Percentiles rank a stretch among this genome's conserved stretches.
Conservation (phyloP, 495 filamentous ascomycete species). For the Hypomontagnella submonticulosa region DNA sequence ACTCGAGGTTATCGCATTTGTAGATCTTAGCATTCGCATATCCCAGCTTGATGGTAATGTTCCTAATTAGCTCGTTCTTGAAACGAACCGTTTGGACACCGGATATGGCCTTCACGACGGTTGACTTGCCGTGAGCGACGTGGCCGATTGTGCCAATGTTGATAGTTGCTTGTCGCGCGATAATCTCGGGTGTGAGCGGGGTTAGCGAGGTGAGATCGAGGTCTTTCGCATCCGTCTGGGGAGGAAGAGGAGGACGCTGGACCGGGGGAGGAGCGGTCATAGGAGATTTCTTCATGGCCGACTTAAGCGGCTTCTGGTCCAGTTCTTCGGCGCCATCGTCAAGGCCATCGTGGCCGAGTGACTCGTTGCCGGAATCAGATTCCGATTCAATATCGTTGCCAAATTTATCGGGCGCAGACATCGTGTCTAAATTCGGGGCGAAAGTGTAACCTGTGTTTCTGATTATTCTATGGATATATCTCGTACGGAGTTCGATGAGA, state of each 20-base stretch:
- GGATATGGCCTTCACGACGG: conserved; percentile 98
- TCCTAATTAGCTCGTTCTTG: conserved; percentile 98
- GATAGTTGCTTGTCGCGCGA: conserved; percentile 95
- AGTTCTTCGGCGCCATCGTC: conserved; percentile 53
- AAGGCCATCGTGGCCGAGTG: conserved; percentile 49
- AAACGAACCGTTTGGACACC: conserved; percentile 98
- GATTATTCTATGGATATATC: neutral
- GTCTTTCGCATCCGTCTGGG: conserved; percentile 88
- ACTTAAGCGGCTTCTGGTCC: conserved; percentile 58
- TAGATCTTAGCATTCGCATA: conserved; percentile 99
- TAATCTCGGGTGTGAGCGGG: conserved; percentile 94
- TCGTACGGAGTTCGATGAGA: neutral
- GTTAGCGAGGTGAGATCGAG: conserved; percentile 81
- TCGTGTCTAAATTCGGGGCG: conserved; percentile 15
- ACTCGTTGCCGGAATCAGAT: conserved; percentile 55
- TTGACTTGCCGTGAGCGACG: conserved; percentile 98
- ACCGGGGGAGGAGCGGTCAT: conserved; percentile 52
- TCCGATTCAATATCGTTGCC: conserved; percentile 45
- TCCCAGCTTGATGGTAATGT: conserved; percentile 99
- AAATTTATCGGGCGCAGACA: conserved; percentile 45
- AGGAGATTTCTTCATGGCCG: conserved; percentile 60
- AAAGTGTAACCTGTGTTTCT: neutral
- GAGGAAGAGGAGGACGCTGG: conserved; percentile 71
- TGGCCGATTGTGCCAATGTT: conserved; percentile 99
- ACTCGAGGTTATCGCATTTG: conserved; percentile 92